Percentiles rank a stretch among this genome's conserved stretches.
These are phyloP conservation scores for Lophium mytilinum DNA, from an alignment of 495 filamentous ascomycete genomes.

Conservation along the genomic window DNA sequence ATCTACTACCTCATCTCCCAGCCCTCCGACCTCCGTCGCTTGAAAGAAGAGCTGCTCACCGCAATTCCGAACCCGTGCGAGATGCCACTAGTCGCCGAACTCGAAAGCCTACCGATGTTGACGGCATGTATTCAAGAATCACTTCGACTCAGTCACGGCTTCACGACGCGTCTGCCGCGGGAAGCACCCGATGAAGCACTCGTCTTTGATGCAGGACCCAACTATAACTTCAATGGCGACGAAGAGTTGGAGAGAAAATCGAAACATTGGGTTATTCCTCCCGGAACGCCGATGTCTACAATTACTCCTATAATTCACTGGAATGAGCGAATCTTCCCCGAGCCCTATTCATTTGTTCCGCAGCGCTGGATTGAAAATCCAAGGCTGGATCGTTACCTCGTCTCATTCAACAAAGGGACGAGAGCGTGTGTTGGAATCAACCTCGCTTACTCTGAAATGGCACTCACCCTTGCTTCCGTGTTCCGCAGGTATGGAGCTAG, in stretches of 20 bases:
- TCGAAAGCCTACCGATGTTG: conserved; percentile 48
- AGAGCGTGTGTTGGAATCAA: conserved; percentile 12
- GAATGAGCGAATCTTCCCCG: conserved; percentile 31
- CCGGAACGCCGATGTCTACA: conserved; percentile 20
- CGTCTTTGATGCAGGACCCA: conserved; percentile 22
- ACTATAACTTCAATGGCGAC: too few species aligned
- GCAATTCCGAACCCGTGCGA: neutral
- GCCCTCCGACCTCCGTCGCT: conserved; percentile 5
- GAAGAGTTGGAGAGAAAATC: too few species aligned
- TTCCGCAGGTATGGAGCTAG: conserved; percentile 8
- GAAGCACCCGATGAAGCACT: conserved; percentile 37
- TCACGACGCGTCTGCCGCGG: conserved; percentile 37
- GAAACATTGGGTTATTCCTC: conserved; percentile 8
- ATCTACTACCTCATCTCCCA: conserved; percentile 21
- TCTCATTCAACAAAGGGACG: conserved; percentile 6
- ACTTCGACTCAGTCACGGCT: conserved; percentile 40
- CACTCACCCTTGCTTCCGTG: conserved; percentile 1
- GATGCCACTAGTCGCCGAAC: conserved; percentile 15
- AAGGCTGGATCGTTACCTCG: conserved; percentile 5
- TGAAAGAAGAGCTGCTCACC: conserved; percentile 13
- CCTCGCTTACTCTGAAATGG: conserved; percentile 3
- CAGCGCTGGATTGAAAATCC: conserved; percentile 37
- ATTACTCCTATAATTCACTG: conserved; percentile 22
- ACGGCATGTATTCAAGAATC: conserved; percentile 41
- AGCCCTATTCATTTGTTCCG: conserved; percentile 35